phyloP scores from a whole-genome alignment of 2,329 filamentous ascomycete species.

The Pestalotiopsis sp. region DNA sequence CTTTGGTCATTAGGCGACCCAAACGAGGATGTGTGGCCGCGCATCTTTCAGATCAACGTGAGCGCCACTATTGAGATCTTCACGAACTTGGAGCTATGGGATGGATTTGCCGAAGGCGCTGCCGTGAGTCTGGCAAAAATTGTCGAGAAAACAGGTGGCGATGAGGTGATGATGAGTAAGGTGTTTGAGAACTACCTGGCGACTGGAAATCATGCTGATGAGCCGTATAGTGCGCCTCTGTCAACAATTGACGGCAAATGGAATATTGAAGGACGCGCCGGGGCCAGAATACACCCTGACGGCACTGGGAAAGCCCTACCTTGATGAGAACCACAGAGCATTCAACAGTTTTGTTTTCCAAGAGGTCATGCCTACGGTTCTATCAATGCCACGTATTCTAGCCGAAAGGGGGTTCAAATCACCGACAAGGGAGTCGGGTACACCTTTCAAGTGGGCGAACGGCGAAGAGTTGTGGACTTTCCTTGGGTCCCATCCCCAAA shows the following conservation, averaged over 20 bases:
- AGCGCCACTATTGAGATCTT: not conserved
- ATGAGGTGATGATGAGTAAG: slow-evolving; percentile 7
- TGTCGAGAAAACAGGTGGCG: not conserved
- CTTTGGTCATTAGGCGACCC: not conserved
- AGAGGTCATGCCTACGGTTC: not conserved
- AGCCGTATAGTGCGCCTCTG: not conserved
- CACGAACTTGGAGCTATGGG: not conserved
- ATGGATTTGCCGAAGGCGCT: not conserved
- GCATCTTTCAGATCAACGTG: slow-evolving; percentile 4
- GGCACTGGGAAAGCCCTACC: not conserved
- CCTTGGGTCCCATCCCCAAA: not conserved
- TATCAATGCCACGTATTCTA: not conserved
- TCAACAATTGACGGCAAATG: not conserved
- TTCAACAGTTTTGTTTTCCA: not conserved
- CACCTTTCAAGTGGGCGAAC: not conserved
- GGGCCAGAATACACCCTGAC: not conserved
- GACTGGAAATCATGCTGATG: not conserved
- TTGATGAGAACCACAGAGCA: not conserved
- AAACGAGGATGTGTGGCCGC: not conserved
- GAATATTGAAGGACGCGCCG: not conserved
- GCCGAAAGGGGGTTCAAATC: not conserved
- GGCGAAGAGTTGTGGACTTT: not conserved
- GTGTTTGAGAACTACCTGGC: not conserved
- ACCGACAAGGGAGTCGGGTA: not conserved
- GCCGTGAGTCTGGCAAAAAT: not conserved